These are phyloP conservation scores for Exophiala lecanii-corni DNA, from an alignment of 2,329 filamentous ascomycete genomes.

Conservation along the genomic window DNA sequence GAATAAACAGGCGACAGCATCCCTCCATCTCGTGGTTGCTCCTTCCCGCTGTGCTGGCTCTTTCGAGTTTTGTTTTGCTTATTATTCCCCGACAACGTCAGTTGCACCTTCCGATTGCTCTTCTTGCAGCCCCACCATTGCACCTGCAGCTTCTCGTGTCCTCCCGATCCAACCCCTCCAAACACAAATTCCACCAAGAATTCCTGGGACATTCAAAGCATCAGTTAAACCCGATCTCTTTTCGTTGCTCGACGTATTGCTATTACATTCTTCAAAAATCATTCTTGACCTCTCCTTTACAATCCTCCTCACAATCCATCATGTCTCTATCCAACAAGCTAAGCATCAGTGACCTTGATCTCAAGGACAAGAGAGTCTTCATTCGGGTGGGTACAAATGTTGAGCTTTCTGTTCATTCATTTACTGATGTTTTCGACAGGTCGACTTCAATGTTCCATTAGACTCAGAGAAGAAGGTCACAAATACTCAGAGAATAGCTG, in stretches of 20 bases:
- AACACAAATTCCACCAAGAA: not conserved
- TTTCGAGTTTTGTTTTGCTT: too few relatives aligned
- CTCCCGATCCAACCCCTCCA: conserved; percentile 15
- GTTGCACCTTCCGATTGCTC: not conserved
- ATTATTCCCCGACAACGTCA: not conserved
- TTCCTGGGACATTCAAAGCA: not conserved
- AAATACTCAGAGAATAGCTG: conserved; percentile 97
- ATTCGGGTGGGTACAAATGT: conserved; percentile 69
- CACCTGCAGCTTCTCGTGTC: not conserved
- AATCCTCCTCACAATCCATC: conserved; percentile 17
- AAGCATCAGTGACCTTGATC: conserved; percentile 89
- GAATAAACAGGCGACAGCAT: too few relatives aligned
- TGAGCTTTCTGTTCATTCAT: not conserved
- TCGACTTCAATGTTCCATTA: conserved; percentile 99
- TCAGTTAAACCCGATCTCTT: not conserved
- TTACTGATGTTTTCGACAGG: conserved; percentile 48
- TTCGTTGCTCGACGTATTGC: conserved; percentile 5
- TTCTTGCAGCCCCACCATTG: not conserved
- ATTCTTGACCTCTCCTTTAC: conserved; percentile 1
- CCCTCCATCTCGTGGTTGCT: too few relatives aligned
- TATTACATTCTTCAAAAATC: conserved; percentile 9
- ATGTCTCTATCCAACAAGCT: conserved; percentile 99
- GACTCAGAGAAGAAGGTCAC: conserved; percentile 90
- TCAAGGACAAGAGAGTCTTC: conserved; percentile 97
- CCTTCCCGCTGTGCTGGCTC: too few relatives aligned